phyloP scores from a whole-genome alignment of 1,284 basidiomycete genomes.

The Cryptococcus sp. region DNA sequence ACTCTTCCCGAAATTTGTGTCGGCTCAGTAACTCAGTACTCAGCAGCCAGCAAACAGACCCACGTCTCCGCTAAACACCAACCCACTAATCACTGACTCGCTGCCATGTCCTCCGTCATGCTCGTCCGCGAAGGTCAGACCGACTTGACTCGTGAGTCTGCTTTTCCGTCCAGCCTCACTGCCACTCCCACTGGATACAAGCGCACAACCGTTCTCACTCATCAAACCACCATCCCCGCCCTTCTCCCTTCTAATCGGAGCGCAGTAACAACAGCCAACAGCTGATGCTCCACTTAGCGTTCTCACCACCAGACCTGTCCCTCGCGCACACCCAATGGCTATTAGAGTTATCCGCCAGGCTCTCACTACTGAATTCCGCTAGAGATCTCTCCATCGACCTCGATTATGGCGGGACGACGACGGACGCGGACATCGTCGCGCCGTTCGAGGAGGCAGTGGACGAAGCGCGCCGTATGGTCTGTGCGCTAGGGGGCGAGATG shows the following conservation, averaged over 20 bases:
- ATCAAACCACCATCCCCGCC: not conserved
- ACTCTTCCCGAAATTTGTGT: too few relatives aligned
- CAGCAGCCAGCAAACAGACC: too few relatives aligned
- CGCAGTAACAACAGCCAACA: too few relatives aligned
- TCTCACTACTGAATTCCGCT: slow-evolving; percentile 14
- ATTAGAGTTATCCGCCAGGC: slow-evolving; percentile 16
- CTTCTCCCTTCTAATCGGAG: too few relatives aligned
- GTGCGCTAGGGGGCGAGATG: slow-evolving; percentile 29
- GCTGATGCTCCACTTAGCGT: slow-evolving; percentile 13
- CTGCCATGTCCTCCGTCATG: slow-evolving; percentile 8
- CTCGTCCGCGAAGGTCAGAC: slow-evolving; percentile 25
- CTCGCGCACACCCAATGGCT: slow-evolving; percentile 32
- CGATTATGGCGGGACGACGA: slow-evolving; percentile 28
- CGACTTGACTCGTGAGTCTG: slow-evolving; percentile 21
- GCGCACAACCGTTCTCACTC: too few relatives aligned
- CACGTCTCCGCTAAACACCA: too few relatives aligned
- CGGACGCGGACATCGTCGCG: slow-evolving; percentile 19
- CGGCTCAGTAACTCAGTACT: too few relatives aligned
- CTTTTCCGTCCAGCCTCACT: not conserved
- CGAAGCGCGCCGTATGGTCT: slow-evolving; percentile 35
- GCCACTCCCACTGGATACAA: not conserved
- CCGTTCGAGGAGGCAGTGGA: slow-evolving; percentile 32
- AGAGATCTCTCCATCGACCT: slow-evolving; percentile 23
- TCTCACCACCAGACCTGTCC: slow-evolving; percentile 22
- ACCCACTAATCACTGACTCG: not conserved